Conservation (phyloP, 192 early-diverging fungal species). For the Rhizophagus sp. region DNA sequence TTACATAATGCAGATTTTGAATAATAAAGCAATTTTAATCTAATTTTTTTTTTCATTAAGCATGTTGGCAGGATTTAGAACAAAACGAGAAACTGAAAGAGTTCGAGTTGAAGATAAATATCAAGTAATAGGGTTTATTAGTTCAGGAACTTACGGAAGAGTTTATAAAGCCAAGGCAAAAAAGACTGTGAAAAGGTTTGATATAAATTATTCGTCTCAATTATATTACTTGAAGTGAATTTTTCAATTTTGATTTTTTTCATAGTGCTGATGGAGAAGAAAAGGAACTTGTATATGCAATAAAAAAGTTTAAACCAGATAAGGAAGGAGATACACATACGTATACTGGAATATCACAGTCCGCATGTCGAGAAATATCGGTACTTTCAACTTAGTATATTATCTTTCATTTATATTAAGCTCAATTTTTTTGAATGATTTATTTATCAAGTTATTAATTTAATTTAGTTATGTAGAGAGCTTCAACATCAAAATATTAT, state of each 20-base stretch:
- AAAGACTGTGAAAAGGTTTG: conserved; percentile 38
- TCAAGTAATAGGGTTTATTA: conserved; percentile 88
- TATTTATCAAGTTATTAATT: neutral
- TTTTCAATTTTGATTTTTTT: neutral
- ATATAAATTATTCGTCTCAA: too few relatives aligned
- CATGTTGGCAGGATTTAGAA: conserved; percentile 1
- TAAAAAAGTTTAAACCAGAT: conserved; percentile 98
- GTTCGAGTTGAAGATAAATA: conserved; percentile 52
- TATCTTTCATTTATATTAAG: neutral
- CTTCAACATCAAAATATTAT: conserved; percentile 89
- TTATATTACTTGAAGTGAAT: neutral
- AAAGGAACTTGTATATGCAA: conserved; percentile 75
- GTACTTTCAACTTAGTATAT: conserved; percentile 37
- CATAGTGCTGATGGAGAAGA: conserved; percentile 25
- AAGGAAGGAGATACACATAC: conserved; percentile 81
- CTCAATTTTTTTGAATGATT: neutral
- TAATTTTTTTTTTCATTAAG: neutral
- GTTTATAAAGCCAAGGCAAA: conserved; percentile 88
- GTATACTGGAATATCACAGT: conserved; percentile 86
- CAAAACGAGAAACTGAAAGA: neutral
- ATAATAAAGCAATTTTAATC: too few relatives aligned
- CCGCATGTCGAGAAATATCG: conserved; percentile 90
- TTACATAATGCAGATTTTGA: too few relatives aligned
- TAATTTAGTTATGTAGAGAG: conserved; percentile 76
- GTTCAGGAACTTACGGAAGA: conserved; percentile 94